Percentiles rank a stretch among this genome's conserved stretches.
Conservation (phyloP, 805 yeast species). For the Nakazawaea peltata region DNA sequence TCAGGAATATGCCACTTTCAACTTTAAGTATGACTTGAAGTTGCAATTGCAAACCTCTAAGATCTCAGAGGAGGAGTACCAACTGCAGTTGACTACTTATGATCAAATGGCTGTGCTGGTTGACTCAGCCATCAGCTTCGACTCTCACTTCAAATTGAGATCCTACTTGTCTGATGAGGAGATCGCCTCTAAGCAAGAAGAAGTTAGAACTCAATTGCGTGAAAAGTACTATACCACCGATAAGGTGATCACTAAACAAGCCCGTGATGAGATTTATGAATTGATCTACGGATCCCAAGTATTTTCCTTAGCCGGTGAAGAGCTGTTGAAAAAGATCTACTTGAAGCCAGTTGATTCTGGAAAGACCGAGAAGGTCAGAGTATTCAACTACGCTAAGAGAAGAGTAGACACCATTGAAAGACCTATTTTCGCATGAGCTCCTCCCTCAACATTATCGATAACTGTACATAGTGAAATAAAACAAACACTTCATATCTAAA, state of each 20-base stretch:
- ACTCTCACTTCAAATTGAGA: slow-evolving; percentile 31
- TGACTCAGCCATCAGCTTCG: slow-evolving; percentile 42
- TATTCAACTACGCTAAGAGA: slow-evolving; percentile 53
- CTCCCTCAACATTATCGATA: background rate
- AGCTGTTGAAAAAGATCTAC: slow-evolving; percentile 35
- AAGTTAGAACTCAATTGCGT: slow-evolving; percentile 13
- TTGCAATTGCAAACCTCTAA: slow-evolving; percentile 31
- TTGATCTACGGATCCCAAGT: slow-evolving; percentile 33
- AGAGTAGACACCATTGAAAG: slow-evolving; percentile 31
- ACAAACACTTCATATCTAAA: background rate
- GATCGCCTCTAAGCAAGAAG: slow-evolving; percentile 15
- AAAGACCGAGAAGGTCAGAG: slow-evolving; percentile 42
- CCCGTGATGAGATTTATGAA: slow-evolving; percentile 30
- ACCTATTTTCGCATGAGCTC: slow-evolving; percentile 3
- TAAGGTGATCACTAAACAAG: slow-evolving; percentile 24
- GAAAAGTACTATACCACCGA: slow-evolving; percentile 12
- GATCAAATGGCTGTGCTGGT: slow-evolving; percentile 26
- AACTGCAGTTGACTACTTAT: slow-evolving; percentile 22
- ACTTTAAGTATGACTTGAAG: slow-evolving; percentile 35
- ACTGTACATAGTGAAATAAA: no score
- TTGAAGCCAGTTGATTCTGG: slow-evolving; percentile 44
- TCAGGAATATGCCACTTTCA: slow-evolving; percentile 46
- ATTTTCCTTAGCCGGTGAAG: slow-evolving; percentile 29
- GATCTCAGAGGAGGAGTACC: slow-evolving; percentile 21
- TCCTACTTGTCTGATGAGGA: slow-evolving; percentile 29